Conservation (phyloP, 305 asterid species). For the Euphrasia arctica region DNA sequence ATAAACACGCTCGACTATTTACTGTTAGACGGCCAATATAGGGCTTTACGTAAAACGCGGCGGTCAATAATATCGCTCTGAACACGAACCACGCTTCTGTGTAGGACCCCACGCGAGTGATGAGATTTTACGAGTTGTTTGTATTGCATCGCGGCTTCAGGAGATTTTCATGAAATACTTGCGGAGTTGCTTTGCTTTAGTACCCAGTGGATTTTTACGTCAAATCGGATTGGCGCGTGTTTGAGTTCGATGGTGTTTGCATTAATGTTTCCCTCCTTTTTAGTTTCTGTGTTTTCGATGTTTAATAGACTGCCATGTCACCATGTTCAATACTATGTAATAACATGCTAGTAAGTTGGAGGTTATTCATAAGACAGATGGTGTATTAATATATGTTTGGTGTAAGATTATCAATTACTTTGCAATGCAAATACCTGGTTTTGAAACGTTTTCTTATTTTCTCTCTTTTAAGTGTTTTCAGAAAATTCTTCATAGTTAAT, state of each 20-base stretch:
- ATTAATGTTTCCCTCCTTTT: conserved; percentile 15
- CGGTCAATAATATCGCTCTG: conserved; percentile 30
- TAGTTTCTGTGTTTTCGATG: conserved; percentile 21
- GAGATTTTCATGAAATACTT: conserved; percentile 26
- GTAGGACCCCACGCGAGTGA: conserved; percentile 35
- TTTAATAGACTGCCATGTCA: conserved; percentile 22
- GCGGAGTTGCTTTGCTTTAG: conserved; percentile 17
- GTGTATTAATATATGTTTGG: conserved; percentile 16
- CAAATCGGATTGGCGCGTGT: conserved; percentile 19
- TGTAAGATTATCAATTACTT: conserved; percentile 21
- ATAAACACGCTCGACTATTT: conserved; percentile 29
- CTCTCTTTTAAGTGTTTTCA: conserved; percentile 5
- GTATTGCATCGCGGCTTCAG: conserved; percentile 23
- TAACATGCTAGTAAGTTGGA: conserved; percentile 22
- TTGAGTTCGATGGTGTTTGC: conserved; percentile 25
- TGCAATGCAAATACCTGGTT: conserved; percentile 22
- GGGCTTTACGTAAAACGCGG: conserved; percentile 29
- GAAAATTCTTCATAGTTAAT: conserved; percentile 4
- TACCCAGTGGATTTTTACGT: conserved; percentile 31
- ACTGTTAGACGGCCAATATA: conserved; percentile 24
- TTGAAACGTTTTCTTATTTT: background rate
- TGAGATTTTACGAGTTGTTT: conserved; percentile 27
- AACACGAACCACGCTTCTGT: conserved; percentile 38
- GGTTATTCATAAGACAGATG: conserved; percentile 25
- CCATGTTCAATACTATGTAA: conserved; percentile 29